Evolutionary conservation across 2,329 filamentous ascomycete species (phyloP).

Genomic region (Penicillium sp.): DNA sequence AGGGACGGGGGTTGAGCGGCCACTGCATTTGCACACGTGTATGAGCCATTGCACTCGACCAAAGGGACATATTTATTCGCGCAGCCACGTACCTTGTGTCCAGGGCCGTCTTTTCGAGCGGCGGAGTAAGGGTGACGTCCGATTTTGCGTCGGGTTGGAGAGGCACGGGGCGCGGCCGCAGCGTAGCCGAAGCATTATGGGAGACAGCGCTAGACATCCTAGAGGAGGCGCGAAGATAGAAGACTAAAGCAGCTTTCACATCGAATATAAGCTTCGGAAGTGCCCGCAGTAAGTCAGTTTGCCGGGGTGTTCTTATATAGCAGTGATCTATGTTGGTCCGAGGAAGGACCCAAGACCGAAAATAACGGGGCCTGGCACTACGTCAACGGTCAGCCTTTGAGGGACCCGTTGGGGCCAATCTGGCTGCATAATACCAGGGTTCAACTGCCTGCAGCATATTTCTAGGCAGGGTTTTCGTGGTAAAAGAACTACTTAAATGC

Average conservation of each 20-base stretch:
- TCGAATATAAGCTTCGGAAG: constrained; percentile 11
- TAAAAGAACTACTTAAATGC: too few species aligned
- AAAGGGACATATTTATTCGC: too few species aligned
- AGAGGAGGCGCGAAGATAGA: constrained; percentile 4
- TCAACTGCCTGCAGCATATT: background rate
- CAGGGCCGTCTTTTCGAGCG: constrained; percentile 29
- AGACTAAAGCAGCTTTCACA: constrained; percentile 14
- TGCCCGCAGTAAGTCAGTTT: background rate
- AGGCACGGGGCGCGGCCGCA: constrained; percentile 37
- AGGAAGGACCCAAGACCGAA: constrained; percentile 7
- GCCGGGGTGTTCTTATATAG: background rate
- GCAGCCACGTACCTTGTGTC: constrained; percentile 42
- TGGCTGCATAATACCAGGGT: background rate
- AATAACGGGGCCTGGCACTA: constrained; percentile 12
- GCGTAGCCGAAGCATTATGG: constrained; percentile 25
- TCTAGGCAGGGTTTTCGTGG: too few species aligned
- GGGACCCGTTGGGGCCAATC: too few species aligned
- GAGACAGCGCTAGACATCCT: constrained; percentile 34
- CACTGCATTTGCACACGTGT: constrained; percentile 52
- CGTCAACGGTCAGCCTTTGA: constrained; percentile 21
- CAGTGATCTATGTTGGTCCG: background rate
- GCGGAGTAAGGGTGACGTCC: constrained; percentile 25
- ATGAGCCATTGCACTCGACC: constrained; percentile 9
- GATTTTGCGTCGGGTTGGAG: constrained; percentile 22
- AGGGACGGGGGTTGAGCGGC: constrained; percentile 77